Evolutionary conservation across 2,329 filamentous ascomycete species (phyloP), one percentile per base, ranked within the genome.

Genomic region (Ophiostoma piceae): DNA sequence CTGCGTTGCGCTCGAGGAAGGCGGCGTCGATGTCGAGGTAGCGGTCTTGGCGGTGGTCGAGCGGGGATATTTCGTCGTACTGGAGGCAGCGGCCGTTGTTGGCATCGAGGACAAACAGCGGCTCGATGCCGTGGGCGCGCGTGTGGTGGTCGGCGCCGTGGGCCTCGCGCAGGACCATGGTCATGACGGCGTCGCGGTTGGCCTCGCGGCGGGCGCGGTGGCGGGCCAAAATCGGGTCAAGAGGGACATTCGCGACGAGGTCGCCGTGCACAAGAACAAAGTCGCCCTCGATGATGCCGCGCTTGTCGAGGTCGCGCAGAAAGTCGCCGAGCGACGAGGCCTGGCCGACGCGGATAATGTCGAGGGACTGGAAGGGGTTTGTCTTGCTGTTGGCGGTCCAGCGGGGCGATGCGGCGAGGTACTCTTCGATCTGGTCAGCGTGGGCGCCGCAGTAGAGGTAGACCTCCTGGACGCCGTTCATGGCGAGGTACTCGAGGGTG

Each of bases 161-260:
- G 89, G 89, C 91, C 77, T 94, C 90, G 65, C 92, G 87, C 71
- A 98, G 81, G 14, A 99, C 87, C 85, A 97, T 91, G 2, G 95
- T 99, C 95, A 99, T 98, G 79, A 97, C 97, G 51, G 94, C 93
- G 77, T 96, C 94, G 76, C 95, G 94, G 81, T 96, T 92, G 69
- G 89, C 88, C 76, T 90, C 87, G 71, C 93, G 88, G 71, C 95
- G 89, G 69, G 89, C 89, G 72, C 92, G 88, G 78, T 99, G 95
- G 68, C 88, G 88, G 2, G 88, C 87, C 68, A 99, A 81, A 9
- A 91, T 90, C 66, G 84, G 83, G 72, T 94, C 92, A n/a, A 99
- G 88, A 22, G 90, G 87, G 70, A 98, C 82, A 76, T 97, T 98
- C 73, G 92, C 92, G 67, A 99, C 89, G 35, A 98, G 85, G 78